phyloP scores from a whole-genome alignment of 441 rosid species.

The Isatis lusitanica region DNA sequence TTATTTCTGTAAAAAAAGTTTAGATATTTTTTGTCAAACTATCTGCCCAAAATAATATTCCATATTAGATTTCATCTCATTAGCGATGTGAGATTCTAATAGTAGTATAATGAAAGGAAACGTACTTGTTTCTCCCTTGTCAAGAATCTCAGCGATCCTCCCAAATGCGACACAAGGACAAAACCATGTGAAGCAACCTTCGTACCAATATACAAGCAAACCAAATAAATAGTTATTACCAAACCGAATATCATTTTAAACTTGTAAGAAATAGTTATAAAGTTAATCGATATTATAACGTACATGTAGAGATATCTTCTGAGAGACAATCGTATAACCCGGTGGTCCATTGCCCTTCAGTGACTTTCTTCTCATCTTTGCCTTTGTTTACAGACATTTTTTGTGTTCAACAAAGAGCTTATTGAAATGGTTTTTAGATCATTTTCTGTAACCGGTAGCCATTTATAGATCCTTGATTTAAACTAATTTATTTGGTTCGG shows the following conservation, averaged over 20 bases:
- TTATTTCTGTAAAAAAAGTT: no score
- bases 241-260: not conserved
- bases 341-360: conserved; percentile 51
- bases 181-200: conserved; percentile 47
- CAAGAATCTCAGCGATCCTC: conserved; percentile 50
- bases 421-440: not conserved
- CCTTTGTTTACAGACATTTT: conserved; percentile 15
- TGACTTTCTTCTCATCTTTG: conserved; percentile 17
- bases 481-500: not conserved
- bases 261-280: not conserved
- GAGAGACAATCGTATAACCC: conserved; percentile 52
- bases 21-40: no score
- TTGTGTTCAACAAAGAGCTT: not conserved
- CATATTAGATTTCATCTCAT: not conserved
- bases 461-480: not conserved
- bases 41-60: no score
- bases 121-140: conserved; percentile 50
- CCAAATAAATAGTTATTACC: not conserved
- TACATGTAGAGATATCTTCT: conserved; percentile 48
- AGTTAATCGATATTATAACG: not conserved
- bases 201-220: not conserved
- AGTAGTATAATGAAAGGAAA: not conserved
- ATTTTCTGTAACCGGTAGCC: not conserved
- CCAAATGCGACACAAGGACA: conserved; percentile 62
- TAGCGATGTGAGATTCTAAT: not conserved